A percentile compares a stretch with the other conserved stretches of the same genome.
These are phyloP conservation scores for Cryptococcus jaspeensis DNA, from an alignment of 1,284 basidiomycete genomes.

Conservation along the genomic window DNA sequence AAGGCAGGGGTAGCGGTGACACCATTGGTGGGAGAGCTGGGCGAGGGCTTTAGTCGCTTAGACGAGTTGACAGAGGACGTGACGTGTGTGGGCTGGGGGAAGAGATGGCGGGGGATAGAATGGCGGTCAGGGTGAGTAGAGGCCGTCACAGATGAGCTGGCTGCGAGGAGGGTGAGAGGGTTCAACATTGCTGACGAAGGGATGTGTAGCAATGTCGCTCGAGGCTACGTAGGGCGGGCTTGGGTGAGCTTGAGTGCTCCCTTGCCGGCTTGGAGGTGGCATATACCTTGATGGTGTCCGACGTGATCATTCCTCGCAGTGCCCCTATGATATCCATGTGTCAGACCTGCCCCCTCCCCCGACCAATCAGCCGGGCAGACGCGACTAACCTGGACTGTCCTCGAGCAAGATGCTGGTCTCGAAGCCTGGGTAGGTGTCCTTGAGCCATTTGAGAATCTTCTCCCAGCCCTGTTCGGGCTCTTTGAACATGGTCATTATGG, in stretches of 20 bases:
- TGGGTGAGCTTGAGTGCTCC: too few relatives aligned
- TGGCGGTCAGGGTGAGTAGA: slow-evolving; percentile 8
- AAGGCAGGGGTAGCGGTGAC: not conserved
- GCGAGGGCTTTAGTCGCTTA: slow-evolving; percentile 5
- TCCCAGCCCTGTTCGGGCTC: slow-evolving; percentile 4
- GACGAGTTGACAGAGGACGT: slow-evolving; percentile 1
- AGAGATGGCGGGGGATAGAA: slow-evolving; percentile 37
- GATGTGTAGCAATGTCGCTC: slow-evolving; percentile 62
- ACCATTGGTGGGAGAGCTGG: not conserved
- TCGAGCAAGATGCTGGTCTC: slow-evolving; percentile 8
- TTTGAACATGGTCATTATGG: not conserved
- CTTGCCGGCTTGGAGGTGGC: too few relatives aligned
- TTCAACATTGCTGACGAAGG: slow-evolving; percentile 71
- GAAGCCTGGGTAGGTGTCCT: slow-evolving; percentile 17
- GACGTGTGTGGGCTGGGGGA: slow-evolving; percentile 20
- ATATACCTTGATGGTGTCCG: too few relatives aligned
- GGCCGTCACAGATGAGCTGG: not conserved
- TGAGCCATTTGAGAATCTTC: slow-evolving; percentile 12
- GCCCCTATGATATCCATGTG: too few relatives aligned
- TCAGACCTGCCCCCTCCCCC: too few relatives aligned
- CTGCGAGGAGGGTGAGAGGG: slow-evolving; percentile 58
- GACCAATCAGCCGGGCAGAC: not conserved
- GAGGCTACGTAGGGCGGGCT: slow-evolving; percentile 13
- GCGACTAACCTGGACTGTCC: slow-evolving; percentile 18
- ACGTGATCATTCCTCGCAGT: too few relatives aligned